Percentiles rank a stretch among this genome's conserved stretches.
These are phyloP conservation scores for Lepidium africanum DNA, from an alignment of 345 rosid species.

Conservation along the genomic window DNA sequence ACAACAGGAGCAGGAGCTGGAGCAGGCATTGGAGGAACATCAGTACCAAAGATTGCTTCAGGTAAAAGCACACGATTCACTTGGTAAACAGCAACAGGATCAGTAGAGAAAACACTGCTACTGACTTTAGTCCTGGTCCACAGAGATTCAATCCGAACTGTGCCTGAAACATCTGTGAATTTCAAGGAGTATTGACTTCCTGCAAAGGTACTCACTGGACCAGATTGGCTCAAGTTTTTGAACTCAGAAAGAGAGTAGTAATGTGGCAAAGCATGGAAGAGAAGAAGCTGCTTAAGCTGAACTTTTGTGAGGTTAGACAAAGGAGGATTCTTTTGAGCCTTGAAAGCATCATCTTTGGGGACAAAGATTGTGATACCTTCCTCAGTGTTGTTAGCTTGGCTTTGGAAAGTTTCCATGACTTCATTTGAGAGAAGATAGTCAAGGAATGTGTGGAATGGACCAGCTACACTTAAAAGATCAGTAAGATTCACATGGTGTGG, in stretches of 20 bases:
- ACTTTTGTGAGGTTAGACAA: slow-evolving; percentile 60
- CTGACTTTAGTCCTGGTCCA: slow-evolving; percentile 75
- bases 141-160: slow-evolving; percentile 52
- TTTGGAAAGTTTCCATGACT: slow-evolving; percentile 78
- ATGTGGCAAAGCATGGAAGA: slow-evolving; percentile 75
- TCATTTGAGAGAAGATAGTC: slow-evolving; percentile 57
- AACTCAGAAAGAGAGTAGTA: slow-evolving; percentile 69
- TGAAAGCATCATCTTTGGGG: slow-evolving; percentile 77
- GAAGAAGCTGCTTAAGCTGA: slow-evolving; percentile 67
- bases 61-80: slow-evolving; percentile 77
- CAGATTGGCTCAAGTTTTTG: slow-evolving; percentile 61
- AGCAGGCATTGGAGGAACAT: slow-evolving; percentile 82
- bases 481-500: slow-evolving; percentile 69
- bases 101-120: slow-evolving; percentile 69
- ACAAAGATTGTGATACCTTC: slow-evolving; percentile 89
- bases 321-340: slow-evolving; percentile 57
- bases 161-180: slow-evolving; percentile 63
- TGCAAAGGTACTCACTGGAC: slow-evolving; percentile 62
- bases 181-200: slow-evolving; percentile 61
- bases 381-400: slow-evolving; percentile 80
- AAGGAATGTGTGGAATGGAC: slow-evolving; percentile 77
- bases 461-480: slow-evolving; percentile 66
- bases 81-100: slow-evolving; percentile 80
- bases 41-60: slow-evolving; percentile 78
- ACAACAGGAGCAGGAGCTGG: slow-evolving; percentile 79